Percentiles rank a stretch among this genome's conserved stretches.
phyloP scores from a whole-genome alignment of 2,329 filamentous ascomycete species.

The Hymenoscyphus infarciens region DNA sequence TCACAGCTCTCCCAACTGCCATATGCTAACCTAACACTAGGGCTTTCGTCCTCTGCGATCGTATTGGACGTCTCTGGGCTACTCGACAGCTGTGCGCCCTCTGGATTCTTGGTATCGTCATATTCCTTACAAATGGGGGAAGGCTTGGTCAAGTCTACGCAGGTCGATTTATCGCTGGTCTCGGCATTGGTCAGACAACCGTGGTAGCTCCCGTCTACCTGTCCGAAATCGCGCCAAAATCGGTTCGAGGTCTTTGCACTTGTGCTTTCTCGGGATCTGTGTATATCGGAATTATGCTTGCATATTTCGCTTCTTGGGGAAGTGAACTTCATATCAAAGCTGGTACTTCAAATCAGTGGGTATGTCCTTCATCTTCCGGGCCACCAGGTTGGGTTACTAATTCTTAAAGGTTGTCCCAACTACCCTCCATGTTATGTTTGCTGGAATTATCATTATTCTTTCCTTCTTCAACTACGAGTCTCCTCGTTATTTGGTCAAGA shows the following conservation, averaged over 20 bases:
- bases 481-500: conserved; percentile 65
- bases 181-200: conserved; percentile 62
- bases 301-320: conserved; percentile 73
- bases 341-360: conserved; percentile 48
- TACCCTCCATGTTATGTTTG: conserved; percentile 74
- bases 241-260: conserved; percentile 69
- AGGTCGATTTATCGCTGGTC: conserved; percentile 61
- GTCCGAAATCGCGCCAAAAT: conserved; percentile 66
- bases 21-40: conserved; percentile 6
- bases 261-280: conserved; percentile 68
- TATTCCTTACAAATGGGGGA: conserved; percentile 56
- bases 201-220: conserved; percentile 70
- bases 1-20: background rate
- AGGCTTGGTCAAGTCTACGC: conserved; percentile 57
- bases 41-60: conserved; percentile 52
- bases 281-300: conserved; percentile 73
- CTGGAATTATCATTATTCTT: conserved; percentile 65
- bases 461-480: conserved; percentile 69
- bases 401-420: conserved; percentile 69
- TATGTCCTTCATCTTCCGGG: too few species aligned
- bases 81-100: conserved; percentile 54
- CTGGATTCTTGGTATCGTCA: conserved; percentile 56
- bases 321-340: conserved; percentile 47
- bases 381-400: too few species aligned
- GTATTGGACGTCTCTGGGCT: conserved; percentile 60